phyloP scores from a whole-genome alignment of 148 eudicot species.

The Amaranthus cruentus region DNA sequence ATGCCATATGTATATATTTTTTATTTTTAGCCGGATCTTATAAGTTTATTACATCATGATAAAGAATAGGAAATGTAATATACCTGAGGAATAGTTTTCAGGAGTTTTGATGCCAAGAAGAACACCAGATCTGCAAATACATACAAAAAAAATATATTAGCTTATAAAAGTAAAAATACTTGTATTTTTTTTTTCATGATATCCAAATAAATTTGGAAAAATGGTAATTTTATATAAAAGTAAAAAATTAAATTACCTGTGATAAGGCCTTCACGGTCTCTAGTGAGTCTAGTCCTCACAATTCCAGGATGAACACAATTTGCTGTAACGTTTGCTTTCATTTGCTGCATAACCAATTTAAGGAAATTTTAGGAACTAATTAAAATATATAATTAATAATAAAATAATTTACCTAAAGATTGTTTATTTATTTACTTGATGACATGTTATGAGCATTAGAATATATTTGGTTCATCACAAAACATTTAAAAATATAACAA shows the following conservation, averaged over 20 bases:
- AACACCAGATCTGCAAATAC: slow-evolving; percentile 65
- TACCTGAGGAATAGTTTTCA: slow-evolving; percentile 91
- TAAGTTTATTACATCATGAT: too few relatives aligned
- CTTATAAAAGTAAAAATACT: neutral
- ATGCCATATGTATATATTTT: too few relatives aligned
- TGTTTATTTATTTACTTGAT: too few relatives aligned
- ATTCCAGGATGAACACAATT: slow-evolving; percentile 93
- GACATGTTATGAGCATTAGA: too few relatives aligned
- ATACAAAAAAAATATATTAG: neutral
- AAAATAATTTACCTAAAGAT: too few relatives aligned
- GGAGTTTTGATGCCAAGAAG: slow-evolving; percentile 64
- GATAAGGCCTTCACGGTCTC: slow-evolving; percentile 69
- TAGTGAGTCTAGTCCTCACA: slow-evolving; percentile 80
- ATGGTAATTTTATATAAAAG: neutral
- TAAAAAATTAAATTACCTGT: slow-evolving; percentile 34
- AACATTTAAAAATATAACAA: neutral
- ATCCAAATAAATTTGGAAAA: neutral
- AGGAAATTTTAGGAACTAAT: neutral
- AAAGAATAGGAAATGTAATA: neutral
- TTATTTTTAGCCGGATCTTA: too few relatives aligned
- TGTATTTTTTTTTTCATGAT: neutral
- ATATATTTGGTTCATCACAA: too few relatives aligned
- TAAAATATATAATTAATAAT: neutral
- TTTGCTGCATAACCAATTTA: slow-evolving; percentile 39
- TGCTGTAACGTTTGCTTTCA: slow-evolving; percentile 72